Percentiles rank a stretch among this genome's conserved stretches.
phyloP scores from a whole-genome alignment of 192 early-diverging fungal species.

The Rhizophagus prolifer region DNA sequence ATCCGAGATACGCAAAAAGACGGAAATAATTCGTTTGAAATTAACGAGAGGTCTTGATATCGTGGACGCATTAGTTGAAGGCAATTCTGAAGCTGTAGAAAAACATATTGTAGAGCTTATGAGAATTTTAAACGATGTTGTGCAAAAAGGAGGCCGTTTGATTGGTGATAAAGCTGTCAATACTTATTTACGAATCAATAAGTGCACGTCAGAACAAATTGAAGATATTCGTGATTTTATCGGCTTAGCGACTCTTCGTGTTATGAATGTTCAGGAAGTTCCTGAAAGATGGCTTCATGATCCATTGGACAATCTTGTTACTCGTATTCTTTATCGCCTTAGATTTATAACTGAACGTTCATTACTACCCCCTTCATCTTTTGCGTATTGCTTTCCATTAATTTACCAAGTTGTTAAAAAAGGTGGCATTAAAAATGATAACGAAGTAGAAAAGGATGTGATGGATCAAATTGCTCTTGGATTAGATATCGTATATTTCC shows the following conservation, averaged over 20 bases:
- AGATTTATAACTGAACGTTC: conserved; percentile 58
- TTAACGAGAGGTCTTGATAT: conserved; percentile 66
- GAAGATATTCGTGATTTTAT: conserved; percentile 43
- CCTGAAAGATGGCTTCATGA: conserved; percentile 50
- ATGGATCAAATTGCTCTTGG: conserved; percentile 69
- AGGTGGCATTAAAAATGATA: conserved; percentile 52
- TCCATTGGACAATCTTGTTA: conserved; percentile 48
- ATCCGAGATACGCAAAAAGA: conserved; percentile 62
- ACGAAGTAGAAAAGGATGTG: conserved; percentile 41
- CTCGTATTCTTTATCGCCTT: conserved; percentile 67
- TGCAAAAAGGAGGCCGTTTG: conserved; percentile 51
- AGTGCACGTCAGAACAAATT: conserved; percentile 44
- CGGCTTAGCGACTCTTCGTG: conserved; percentile 52
- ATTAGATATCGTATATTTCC: conserved; percentile 63
- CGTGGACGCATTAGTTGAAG: conserved; percentile 61
- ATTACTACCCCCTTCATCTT: conserved; percentile 59
- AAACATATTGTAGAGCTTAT: conserved; percentile 59
- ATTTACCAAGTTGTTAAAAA: conserved; percentile 61
- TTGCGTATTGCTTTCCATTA: conserved; percentile 67
- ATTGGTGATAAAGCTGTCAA: conserved; percentile 58
- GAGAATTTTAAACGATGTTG: conserved; percentile 53
- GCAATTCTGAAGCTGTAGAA: conserved; percentile 54
- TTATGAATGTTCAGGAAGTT: conserved; percentile 43
- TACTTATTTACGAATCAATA: conserved; percentile 54
- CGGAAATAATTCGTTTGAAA: conserved; percentile 49